Percentiles rank a stretch among this genome's conserved stretches.
These are phyloP conservation scores for Lignosus rhinocerotis DNA, from an alignment of 1,284 basidiomycete genomes.

Conservation along the genomic window DNA sequence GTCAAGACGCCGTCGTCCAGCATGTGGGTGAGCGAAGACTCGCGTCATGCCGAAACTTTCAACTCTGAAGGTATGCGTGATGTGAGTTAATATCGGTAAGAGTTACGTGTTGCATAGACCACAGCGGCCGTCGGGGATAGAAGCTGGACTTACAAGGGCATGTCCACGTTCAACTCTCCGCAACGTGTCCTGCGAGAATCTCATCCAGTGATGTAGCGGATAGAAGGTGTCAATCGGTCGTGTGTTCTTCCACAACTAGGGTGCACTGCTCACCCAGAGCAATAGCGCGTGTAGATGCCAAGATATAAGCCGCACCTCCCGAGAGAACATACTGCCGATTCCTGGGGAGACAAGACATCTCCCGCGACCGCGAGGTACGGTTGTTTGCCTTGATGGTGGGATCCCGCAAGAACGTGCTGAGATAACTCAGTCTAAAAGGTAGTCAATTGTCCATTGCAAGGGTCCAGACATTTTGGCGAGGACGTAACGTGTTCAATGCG, in stretches of 20 bases:
- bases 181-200: not conserved
- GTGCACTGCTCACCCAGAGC: not conserved
- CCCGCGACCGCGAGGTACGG: not conserved
- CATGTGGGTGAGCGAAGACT: not conserved
- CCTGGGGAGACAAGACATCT: not conserved
- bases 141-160: not conserved
- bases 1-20: not conserved
- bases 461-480: not conserved
- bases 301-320: not conserved
- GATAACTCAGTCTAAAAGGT: not conserved
- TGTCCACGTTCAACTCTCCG: not conserved
- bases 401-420: not conserved
- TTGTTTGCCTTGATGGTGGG: not conserved
- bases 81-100: not conserved
- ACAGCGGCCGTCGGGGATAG: conserved; percentile 1
- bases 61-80: not conserved
- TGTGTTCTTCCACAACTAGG: not conserved
- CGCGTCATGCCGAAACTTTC: not conserved
- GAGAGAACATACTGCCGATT: not conserved
- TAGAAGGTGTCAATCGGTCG: not conserved
- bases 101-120: conserved; percentile 7
- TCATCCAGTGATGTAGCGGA: not conserved
- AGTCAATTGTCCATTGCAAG: not conserved
- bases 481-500: not conserved
- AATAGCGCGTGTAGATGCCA: not conserved